Evolutionary conservation across 495 filamentous ascomycete genomes (phyloP), one percentile per base, ranked within the genome.

Genomic region (Penicillium subrubescens): DNA sequence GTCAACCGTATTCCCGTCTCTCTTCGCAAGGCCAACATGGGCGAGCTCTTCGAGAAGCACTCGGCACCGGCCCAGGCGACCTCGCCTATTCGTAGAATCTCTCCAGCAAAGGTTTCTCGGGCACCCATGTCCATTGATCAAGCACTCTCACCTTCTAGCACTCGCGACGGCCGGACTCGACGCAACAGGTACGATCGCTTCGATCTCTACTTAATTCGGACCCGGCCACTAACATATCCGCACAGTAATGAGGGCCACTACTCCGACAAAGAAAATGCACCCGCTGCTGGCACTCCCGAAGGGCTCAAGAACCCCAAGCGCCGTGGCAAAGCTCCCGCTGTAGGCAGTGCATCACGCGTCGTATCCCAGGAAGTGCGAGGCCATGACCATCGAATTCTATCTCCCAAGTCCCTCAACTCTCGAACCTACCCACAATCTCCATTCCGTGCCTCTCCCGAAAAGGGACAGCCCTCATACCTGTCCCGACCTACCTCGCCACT

Each of bases 1-100:
- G 84, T 99, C 76, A 97, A 97, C 72, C 91, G 95, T 51, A 93
- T 99, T 51, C 95, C 95, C 8, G 82, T 86, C 43, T 86, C 88
- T 15, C 77, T 97, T 62, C 89, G 95, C 59, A 90, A 89, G 69
- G 85, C 84, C 34, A 97, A 85, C 50, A 94, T 99, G 86, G 89
- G 88, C 58, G 94, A 97, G 33, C 81, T 98, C 7, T 70, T 93
- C 19, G 81, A 86, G 33, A 87, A 87, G 63, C 75, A 88, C 67
- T 79, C 73, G 61, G 63, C 71, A 58, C 67, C 73, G 50, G 64
- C 72, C 53, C 69, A 75, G 62, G 64, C 51, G 1, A 64, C 71
- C 44, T 73, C 59, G 65, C 74, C 59, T 59, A 71, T 56, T 61
- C 67, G 74, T 68, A 79, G 66, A 59, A 64, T 59, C 46, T 75